Evolutionary conservation across 495 filamentous ascomycete species (phyloP).

Genomic region (Emericellopsis terricola): DNA sequence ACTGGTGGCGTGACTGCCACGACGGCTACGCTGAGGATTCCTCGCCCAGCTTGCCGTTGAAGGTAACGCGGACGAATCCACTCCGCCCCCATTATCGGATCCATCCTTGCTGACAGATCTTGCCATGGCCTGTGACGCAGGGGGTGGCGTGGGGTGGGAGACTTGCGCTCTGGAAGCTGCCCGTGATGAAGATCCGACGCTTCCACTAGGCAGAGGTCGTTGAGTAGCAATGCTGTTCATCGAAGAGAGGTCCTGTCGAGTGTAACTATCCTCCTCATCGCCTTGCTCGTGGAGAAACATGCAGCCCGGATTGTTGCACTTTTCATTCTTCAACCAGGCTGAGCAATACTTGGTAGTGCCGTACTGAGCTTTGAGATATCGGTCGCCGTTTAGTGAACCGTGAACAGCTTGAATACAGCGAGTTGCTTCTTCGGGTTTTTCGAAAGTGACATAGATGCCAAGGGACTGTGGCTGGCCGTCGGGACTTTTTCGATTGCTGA

Average conservation of each 20-base stretch:
- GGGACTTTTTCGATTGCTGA: conserved; percentile 77
- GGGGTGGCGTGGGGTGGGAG: conserved; percentile 26
- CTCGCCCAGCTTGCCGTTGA: conserved; percentile 91
- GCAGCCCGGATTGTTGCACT: conserved; percentile 83
- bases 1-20: conserved; percentile 61
- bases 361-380: conserved; percentile 76
- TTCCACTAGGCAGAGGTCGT: conserved; percentile 30
- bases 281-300: conserved; percentile 97
- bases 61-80: conserved; percentile 72
- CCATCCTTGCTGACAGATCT: conserved; percentile 63
- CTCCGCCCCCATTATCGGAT: conserved; percentile 39
- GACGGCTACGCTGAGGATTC: conserved; percentile 49
- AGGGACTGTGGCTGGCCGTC: conserved; percentile 57
- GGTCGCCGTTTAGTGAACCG: conserved; percentile 76
- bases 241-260: conserved; percentile 86
- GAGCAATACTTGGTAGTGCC: conserved; percentile 99
- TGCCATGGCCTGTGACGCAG: conserved; percentile 52
- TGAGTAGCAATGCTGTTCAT: conserved; percentile 79
- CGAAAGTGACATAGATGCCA: conserved; percentile 94
- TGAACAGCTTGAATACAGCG: conserved; percentile 84
- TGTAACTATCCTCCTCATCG: conserved; percentile 93
- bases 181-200: conserved; percentile 21
- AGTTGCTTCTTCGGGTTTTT: conserved; percentile 69
- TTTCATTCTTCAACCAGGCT: conserved; percentile 82
- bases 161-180: conserved; percentile 30